Evolutionary conservation across 2,329 filamentous ascomycete species (phyloP), one percentile per base, ranked within the genome.

Genomic region (Penicillium sp.): DNA sequence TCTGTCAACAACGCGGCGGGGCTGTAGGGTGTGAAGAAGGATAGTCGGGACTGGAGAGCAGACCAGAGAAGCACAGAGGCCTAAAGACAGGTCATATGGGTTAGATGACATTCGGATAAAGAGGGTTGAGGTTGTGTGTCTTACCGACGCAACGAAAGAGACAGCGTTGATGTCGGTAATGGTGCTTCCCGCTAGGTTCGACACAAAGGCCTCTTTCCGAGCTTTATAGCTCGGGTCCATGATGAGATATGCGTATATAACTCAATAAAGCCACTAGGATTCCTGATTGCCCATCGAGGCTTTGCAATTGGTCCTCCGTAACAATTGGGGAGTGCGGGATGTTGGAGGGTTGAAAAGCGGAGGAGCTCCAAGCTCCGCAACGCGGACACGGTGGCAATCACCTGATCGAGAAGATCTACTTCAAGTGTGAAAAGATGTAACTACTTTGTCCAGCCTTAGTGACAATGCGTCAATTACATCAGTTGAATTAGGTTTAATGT

Each of bases 191-290:
- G 89, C 88, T 33, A 96, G 86, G 74, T 92, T 91, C 55, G 94
- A 96, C 71, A 99, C 95, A 75, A 96, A 96, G 72, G 92, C 92
- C 81, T 96, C 93, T 80, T 99, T 99, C 67, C 89, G 83, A 70
- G 89, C 86, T 79, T 97, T 99, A 82, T 97, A 96, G 77, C 83
- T 88, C 54, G 72, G 65, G 44, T 75, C 73, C 76, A 76, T 77
- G 9, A 52, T 70, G 39, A 40, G 24, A 33, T 43, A 40, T 9
- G 51, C 18, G 7, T 11, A 24, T 31, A 5, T 6, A 2, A 44
- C 33, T 33, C 5, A 35, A 4, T 3, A n/a, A 33, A 44, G 37
- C n/a, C 16, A 37, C 18, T 4, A 14, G 9, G 16, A 19, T 36
- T 14, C 10, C 18, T 9, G 2, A 39, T 27, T 9, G 46, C 27